phyloP scores from a whole-genome alignment of 441 rosid genomes.

The Capsella rubella region DNA sequence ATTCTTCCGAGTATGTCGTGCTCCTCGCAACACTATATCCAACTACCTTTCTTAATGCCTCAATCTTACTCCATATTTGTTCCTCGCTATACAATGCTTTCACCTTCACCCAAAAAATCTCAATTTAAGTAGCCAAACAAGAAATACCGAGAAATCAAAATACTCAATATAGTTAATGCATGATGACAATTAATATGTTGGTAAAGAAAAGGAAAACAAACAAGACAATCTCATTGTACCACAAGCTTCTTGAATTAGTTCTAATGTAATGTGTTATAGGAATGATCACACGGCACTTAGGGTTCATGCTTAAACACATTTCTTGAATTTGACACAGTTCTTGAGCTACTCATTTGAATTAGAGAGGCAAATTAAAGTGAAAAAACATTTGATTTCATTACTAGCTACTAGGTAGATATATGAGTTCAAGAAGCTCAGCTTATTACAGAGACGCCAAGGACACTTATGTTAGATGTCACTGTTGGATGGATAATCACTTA shows the following conservation, averaged over 20 bases:
- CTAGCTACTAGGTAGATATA: background rate
- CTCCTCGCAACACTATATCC: conserved; percentile 55
- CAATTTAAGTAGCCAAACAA: conserved; percentile 1
- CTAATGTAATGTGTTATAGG: background rate
- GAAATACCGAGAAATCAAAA: background rate
- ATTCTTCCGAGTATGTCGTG: conserved; percentile 59
- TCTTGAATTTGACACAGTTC: background rate
- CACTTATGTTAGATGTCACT: background rate
- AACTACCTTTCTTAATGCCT: conserved; percentile 56
- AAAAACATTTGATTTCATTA: background rate
- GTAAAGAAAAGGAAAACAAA: background rate
- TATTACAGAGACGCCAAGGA: background rate
- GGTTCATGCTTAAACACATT: background rate
- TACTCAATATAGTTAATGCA: background rate
- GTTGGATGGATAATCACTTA: no score
- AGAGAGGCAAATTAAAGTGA: background rate
- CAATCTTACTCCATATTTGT: conserved; percentile 68
- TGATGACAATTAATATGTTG: background rate
- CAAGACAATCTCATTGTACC: background rate
- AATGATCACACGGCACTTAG: background rate
- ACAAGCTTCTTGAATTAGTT: background rate
- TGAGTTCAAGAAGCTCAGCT: background rate
- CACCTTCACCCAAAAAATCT: background rate
- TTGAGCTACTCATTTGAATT: background rate
- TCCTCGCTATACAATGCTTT: conserved; percentile 47